Evolutionary conservation across 2,329 filamentous ascomycete species (phyloP).

Genomic region (Orbilia oligospora): DNA sequence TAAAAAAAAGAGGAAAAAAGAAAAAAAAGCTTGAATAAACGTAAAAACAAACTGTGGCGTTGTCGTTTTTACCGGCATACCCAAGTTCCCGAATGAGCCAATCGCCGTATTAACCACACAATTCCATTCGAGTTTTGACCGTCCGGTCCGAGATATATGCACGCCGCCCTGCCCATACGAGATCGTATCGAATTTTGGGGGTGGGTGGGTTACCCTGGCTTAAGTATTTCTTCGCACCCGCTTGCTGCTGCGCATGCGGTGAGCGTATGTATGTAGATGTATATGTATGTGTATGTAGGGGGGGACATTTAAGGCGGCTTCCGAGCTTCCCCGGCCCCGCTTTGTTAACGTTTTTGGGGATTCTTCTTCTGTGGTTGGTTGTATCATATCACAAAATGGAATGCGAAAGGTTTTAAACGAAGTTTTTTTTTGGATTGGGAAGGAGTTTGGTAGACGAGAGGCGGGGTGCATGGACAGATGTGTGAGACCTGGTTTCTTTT

Average conservation of each 20-base stretch:
- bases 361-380: not conserved
- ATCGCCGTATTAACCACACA: not conserved
- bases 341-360: constrained; percentile 8
- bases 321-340: constrained; percentile 41
- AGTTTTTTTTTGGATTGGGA: no score
- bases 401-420: no score
- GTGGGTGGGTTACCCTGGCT: not conserved
- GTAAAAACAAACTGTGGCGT: not conserved
- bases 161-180: not conserved
- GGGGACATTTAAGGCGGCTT: constrained; percentile 16
- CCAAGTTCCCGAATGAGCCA: not conserved
- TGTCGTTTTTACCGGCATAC: not conserved
- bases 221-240: not conserved
- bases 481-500: no score
- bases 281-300: not conserved
- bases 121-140: not conserved
- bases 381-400: constrained; percentile 13
- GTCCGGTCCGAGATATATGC: no score
- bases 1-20: no score
- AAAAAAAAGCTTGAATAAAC: constrained; percentile 9
- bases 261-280: not conserved
- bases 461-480: no score
- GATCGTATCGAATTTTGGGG: constrained; percentile 7
- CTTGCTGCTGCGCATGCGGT: not conserved
- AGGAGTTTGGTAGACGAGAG: no score